Evolutionary conservation across 352 stramenopile genomes (phyloP), one percentile per base, ranked within the genome.

Genomic region (Phytophthora syringae): DNA sequence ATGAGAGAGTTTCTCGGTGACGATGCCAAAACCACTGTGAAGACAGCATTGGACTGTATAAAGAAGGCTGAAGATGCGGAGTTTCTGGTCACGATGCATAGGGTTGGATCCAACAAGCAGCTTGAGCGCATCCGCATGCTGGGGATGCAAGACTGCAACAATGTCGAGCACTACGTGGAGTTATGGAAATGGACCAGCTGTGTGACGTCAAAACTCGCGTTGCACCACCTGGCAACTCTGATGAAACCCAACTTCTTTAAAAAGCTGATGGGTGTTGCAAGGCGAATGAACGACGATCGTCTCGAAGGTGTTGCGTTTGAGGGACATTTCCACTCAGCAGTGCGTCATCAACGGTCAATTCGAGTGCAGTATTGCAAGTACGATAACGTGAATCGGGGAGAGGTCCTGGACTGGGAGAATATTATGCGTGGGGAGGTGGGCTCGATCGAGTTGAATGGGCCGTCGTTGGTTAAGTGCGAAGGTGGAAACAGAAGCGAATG

Each of bases 201-300:
- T 52, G 16, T 52, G 5, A 61, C 24, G 7, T 67, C 54, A 7
- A 32, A 30, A n/a, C n/a, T n/a, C n/a, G n/a, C n/a, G n/a, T n/a
- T n/a, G n/a, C n/a, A n/a, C n/a, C n/a, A n/a, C n/a, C n/a, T n/a
- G n/a, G n/a, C n/a, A n/a, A n/a, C n/a, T n/a, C n/a, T n/a, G n/a
- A n/a, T n/a, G n/a, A n/a, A n/a, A n/a, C n/a, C n/a, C n/a, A n/a
- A n/a, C n/a, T n/a, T n/a, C n/a, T n/a, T n/a, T n/a, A n/a, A n/a
- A n/a, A n/a, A n/a, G n/a, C n/a, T n/a, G n/a, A n/a, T n/a, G n/a
- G n/a, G n/a, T n/a, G n/a, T n/a, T n/a, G n/a, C n/a, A n/a, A n/a
- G n/a, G n/a, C n/a, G n/a, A n/a, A n/a, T n/a, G n/a, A n/a, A n/a
- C n/a, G n/a, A n/a, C n/a, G n/a, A n/a, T n/a, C n/a, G n/a, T n/a